Base-by-base conservation (phyloP, 164 flowering plant species). In the Kingdonia uniflora region DNA sequence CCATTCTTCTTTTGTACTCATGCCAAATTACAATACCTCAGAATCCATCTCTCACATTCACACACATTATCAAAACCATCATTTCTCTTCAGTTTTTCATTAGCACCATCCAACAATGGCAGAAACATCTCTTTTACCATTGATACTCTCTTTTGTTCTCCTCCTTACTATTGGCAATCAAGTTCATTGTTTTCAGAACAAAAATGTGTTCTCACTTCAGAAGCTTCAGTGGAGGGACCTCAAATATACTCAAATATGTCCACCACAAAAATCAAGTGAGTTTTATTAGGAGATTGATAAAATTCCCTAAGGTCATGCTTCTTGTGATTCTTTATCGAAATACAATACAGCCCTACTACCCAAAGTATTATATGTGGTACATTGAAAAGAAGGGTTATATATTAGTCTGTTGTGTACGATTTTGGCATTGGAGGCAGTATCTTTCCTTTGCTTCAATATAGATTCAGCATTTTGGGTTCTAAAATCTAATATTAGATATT, bases 181-280 rank as follows among this genome's bases (percentile, higher is more conserved):
- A 16, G 68, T 64, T 47, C 57, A 58, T 11, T 52, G 69, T 46
- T 42, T 45, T 56, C 51, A 68, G 55, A 71, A 71, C 45, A 79
- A 72, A 63, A 60, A 63, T 47, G 55, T 72, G 39, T 71, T 82
- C 50, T 42, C 29, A 7, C 46, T 77, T 59, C 64, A 70, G 14
- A 66, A 59, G 13, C 62, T 72, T 54, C 67, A 65, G 21, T 59
- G 69, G 77, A 60, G 53, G 29, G 64, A 65, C 26, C 67, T 57
- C 33, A 58, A 38, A 29, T 57, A 40, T 46, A 22, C 24, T 23
- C 21, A 12, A 23, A 64, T 35, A 47, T 79, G 79, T 57, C 57
- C 59, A 25, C 67, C 80, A 47, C 82, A 67, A 16, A 78, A 72
- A 73, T 74, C 89, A 74, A 76, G 95, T 82, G 63, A 76, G 85